Evolutionary conservation across 1,284 basidiomycete genomes (phyloP).

Genomic region (Naganishia liquefaciens): DNA sequence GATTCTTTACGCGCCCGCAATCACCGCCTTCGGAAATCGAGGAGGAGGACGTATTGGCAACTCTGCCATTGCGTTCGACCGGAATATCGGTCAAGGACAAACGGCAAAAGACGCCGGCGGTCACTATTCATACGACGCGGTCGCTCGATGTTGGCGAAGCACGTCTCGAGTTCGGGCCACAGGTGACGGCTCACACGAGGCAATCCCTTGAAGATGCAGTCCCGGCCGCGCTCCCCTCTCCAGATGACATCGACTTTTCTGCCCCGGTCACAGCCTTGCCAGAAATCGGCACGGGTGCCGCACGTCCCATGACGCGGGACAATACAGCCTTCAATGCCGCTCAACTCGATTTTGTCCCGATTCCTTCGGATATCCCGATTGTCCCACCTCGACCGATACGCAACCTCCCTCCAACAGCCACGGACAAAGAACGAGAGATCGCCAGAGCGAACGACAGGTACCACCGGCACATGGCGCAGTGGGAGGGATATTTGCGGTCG

Average conservation of each 20-base stretch:
- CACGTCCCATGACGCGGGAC: slow-evolving; percentile 9
- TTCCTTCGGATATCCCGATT: neutral
- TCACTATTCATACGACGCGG: too few relatives aligned
- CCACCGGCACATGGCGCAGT: neutral
- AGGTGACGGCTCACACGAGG: neutral
- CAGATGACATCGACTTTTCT: too few relatives aligned
- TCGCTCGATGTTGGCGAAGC: neutral
- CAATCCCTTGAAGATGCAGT: neutral
- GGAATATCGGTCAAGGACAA: neutral
- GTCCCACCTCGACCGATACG: neutral
- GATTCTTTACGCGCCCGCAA: neutral
- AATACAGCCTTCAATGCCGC: slow-evolving; percentile 24
- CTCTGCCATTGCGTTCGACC: neutral
- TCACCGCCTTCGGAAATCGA: neutral
- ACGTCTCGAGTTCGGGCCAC: neutral
- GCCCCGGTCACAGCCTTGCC: neutral
- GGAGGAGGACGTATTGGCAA: neutral
- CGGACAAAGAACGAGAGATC: neutral
- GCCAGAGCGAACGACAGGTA: neutral
- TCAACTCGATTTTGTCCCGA: slow-evolving; percentile 6
- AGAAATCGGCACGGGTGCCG: slow-evolving; percentile 8
- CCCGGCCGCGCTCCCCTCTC: neutral
- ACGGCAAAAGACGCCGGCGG: neutral
- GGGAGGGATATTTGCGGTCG: neutral
- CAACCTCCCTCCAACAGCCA: neutral